These are phyloP conservation scores for Lepidium aucheri DNA, from an alignment of 345 rosid genomes.

Conservation along the genomic window DNA sequence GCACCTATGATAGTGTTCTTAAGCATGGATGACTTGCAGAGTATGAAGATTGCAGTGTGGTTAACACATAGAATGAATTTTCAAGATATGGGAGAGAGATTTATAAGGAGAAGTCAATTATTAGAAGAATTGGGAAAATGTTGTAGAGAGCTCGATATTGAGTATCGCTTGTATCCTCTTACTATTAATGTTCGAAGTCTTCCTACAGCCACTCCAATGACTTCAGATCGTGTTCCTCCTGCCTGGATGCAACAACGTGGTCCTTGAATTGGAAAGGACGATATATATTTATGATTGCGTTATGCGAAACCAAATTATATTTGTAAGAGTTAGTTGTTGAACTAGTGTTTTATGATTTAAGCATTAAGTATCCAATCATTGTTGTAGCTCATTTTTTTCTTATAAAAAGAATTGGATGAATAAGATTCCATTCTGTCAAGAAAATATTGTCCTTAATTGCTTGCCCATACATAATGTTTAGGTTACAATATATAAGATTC, in stretches of 20 bases:
- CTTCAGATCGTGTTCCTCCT: conserved; percentile 39
- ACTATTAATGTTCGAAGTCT: conserved; percentile 45
- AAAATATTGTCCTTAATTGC: no score
- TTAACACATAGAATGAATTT: conserved; percentile 58
- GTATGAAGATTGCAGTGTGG: conserved; percentile 65
- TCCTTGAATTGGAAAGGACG: not conserved
- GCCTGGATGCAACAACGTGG: conserved; percentile 27
- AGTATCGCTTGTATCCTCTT: conserved; percentile 60
- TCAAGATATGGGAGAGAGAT: conserved; percentile 80
- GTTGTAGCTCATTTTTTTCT: no score
- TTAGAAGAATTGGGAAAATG: conserved; percentile 64
- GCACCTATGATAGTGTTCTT: conserved; percentile 49
- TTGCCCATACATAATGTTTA: no score
- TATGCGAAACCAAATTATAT: no score
- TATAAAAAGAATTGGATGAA: no score
- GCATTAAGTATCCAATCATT: no score
- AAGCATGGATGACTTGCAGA: conserved; percentile 50
- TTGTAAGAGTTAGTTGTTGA: no score
- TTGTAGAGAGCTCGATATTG: conserved; percentile 70
- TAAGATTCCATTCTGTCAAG: no score
- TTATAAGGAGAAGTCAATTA: conserved; percentile 44
- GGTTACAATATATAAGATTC: no score
- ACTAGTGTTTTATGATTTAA: no score
- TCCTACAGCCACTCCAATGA: conserved; percentile 22
- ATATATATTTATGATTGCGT: no score